Conservation (phyloP, 805 yeast species). For the Hanseniaspora jakobsenii region DNA sequence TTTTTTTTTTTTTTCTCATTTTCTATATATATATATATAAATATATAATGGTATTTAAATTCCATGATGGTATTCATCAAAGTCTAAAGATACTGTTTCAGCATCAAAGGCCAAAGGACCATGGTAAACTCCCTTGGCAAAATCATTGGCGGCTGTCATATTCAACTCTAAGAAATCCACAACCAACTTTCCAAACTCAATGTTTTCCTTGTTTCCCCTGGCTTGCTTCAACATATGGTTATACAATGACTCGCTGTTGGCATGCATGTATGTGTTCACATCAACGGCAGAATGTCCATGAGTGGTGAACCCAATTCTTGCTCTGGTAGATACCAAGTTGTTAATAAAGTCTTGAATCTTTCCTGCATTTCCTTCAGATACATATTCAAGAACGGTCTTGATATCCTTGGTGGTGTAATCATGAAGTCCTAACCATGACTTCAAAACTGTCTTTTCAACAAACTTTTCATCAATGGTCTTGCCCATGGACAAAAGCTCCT, state of each 20-base stretch:
- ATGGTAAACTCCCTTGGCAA: constrained; percentile 41
- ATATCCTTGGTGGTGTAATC: constrained; percentile 49
- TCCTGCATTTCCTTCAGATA: constrained; percentile 24
- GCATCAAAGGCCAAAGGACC: constrained; percentile 25
- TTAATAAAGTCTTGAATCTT: constrained; percentile 40
- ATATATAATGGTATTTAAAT: too few relatives aligned
- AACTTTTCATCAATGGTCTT: constrained; percentile 30
- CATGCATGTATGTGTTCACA: constrained; percentile 76
- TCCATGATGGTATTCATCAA: constrained; percentile 11
- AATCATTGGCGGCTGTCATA: constrained; percentile 37
- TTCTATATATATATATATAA: too few relatives aligned
- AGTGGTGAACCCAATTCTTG: constrained; percentile 92
- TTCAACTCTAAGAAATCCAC: constrained; percentile 39
- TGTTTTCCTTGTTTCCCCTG: constrained; percentile 77
- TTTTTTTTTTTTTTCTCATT: too few relatives aligned
- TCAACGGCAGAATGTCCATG: constrained; percentile 96
- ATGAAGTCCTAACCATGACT: constrained; percentile 52
- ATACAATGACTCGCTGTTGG: constrained; percentile 42
- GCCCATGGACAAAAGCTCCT: constrained; percentile 30
- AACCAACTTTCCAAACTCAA: constrained; percentile 69
- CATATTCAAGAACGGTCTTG: constrained; percentile 30
- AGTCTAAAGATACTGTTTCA: constrained; percentile 4
- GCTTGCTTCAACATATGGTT: constrained; percentile 35
- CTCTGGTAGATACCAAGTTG: constrained; percentile 62
- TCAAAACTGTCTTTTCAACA: constrained; percentile 43